Evolutionary conservation across 1,284 basidiomycete species (phyloP).

Genomic region (Takashimella koratensis): DNA sequence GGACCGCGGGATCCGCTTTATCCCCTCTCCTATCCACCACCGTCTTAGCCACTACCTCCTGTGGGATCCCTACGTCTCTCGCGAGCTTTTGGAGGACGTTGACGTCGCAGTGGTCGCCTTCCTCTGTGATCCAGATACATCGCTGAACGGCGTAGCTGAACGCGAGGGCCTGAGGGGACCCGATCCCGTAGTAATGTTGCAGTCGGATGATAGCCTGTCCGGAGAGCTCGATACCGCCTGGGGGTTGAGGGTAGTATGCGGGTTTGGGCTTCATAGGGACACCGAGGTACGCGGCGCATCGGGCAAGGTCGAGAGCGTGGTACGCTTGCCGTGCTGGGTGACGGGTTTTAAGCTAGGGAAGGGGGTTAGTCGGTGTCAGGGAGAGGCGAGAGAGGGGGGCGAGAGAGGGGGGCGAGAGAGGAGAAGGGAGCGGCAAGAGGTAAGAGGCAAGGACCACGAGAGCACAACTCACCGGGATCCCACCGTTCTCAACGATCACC

Average conservation of each 20-base stretch:
- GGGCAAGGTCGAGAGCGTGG: slow-evolving; percentile 26
- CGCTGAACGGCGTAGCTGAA: slow-evolving; percentile 23
- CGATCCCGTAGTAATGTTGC: slow-evolving; percentile 18
- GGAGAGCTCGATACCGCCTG: slow-evolving; percentile 21
- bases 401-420: too few species aligned
- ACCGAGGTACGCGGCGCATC: slow-evolving; percentile 13
- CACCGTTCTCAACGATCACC: slow-evolving; percentile 28
- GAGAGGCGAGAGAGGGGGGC: too few species aligned
- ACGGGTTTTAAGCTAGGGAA: slow-evolving; percentile 17
- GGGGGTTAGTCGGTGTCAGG: too few species aligned
- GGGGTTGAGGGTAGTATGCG: slow-evolving; percentile 22
- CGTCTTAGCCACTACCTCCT: slow-evolving; percentile 9
- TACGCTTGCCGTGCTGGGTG: slow-evolving; percentile 25
- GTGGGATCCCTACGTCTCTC: slow-evolving; percentile 11
- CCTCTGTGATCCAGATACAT: slow-evolving; percentile 31
- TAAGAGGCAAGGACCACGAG: background rate
- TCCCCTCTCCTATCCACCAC: slow-evolving; percentile 16
- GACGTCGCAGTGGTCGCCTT: slow-evolving; percentile 20
- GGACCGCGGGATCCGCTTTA: slow-evolving; percentile 12
- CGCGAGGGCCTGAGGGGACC: slow-evolving; percentile 14
- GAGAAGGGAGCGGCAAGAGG: too few species aligned
- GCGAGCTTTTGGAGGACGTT: slow-evolving; percentile 15
- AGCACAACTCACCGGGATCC: slow-evolving; percentile 16
- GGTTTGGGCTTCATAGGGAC: slow-evolving; percentile 18
- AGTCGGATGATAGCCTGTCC: slow-evolving; percentile 28